Conservation (phyloP, 495 filamentous ascomycete genomes). For the Daldinia caldariorum region DNA sequence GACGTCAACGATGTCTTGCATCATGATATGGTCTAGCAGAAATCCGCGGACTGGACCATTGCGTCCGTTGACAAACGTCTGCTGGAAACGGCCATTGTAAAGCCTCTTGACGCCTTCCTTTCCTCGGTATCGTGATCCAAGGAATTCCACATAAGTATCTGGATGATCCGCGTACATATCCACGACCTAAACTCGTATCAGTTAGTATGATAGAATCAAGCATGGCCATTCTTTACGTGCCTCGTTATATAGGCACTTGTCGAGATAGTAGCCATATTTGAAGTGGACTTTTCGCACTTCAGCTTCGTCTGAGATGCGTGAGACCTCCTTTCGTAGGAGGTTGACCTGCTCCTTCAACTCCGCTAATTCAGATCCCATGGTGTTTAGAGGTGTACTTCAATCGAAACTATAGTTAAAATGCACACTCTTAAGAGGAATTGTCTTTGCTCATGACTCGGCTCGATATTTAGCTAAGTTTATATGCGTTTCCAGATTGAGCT, state of each 20-base stretch:
- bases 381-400: not conserved
- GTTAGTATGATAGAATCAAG: conserved; percentile 15
- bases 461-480: conserved; percentile 22
- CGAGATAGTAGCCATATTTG: conserved; percentile 69
- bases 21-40: conserved; percentile 65
- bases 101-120: conserved; percentile 64
- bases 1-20: conserved; percentile 64
- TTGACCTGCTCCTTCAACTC: conserved; percentile 46
- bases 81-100: conserved; percentile 63
- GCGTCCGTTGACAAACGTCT: conserved; percentile 59
- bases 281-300: conserved; percentile 64
- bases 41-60: conserved; percentile 66
- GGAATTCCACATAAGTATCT: conserved; percentile 66
- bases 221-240: conserved; percentile 34
- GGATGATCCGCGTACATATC: conserved; percentile 63
- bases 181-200: conserved; percentile 50
- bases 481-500: conserved; percentile 9
- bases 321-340: conserved; percentile 42
- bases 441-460: not conserved
- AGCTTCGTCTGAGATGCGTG: conserved; percentile 52
- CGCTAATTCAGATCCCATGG: conserved; percentile 37
- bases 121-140: conserved; percentile 62
- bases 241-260: conserved; percentile 68
- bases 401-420: not conserved
- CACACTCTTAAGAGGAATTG: not conserved